Percentiles rank a stretch among this genome's conserved stretches.
Evolutionary conservation across 202 grass and related monocot species (phyloP).

Genomic region (Saccharum hybrid): DNA sequence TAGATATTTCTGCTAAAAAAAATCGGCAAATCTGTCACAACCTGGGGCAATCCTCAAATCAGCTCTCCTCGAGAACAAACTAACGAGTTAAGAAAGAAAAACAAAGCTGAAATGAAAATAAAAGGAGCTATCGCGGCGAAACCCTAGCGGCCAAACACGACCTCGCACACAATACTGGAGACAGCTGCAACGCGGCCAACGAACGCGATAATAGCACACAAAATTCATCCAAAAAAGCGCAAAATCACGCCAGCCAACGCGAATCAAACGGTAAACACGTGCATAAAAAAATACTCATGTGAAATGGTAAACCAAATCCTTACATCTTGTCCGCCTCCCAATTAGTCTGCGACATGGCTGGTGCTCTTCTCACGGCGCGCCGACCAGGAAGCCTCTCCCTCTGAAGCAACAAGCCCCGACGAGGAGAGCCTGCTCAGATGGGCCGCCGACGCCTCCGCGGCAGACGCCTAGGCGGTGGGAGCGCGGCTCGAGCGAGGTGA

Average conservation of each 20-base stretch:
- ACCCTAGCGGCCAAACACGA: slow-evolving; percentile 51
- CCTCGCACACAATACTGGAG: neutral
- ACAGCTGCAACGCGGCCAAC: slow-evolving; percentile 10
- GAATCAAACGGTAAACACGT: neutral
- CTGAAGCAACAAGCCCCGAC: neutral
- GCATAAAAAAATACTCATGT: neutral
- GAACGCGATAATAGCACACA: slow-evolving; percentile 5
- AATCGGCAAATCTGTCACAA: slow-evolving; percentile 3
- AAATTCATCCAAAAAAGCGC: neutral
- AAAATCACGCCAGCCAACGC: neutral
- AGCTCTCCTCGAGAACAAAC: slow-evolving; percentile 13
- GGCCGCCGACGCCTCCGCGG: neutral
- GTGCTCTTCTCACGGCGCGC: neutral
- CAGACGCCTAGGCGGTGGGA: no score
- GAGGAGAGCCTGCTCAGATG: neutral
- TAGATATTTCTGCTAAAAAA: slow-evolving; percentile 16
- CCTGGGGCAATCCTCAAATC: slow-evolving; percentile 24
- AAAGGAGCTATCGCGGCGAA: slow-evolving; percentile 28
- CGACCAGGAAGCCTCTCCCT: neutral
- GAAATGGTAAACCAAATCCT: slow-evolving; percentile 46
- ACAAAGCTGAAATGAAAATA: neutral
- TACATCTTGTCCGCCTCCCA: slow-evolving; percentile 67
- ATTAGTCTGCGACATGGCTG: slow-evolving; percentile 92
- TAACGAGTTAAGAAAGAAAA: neutral
- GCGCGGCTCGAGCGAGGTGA: neutral